These are phyloP conservation scores for Besnoitia besnoiti DNA, from an alignment of 169 alveolate species.

Conservation along the genomic window DNA sequence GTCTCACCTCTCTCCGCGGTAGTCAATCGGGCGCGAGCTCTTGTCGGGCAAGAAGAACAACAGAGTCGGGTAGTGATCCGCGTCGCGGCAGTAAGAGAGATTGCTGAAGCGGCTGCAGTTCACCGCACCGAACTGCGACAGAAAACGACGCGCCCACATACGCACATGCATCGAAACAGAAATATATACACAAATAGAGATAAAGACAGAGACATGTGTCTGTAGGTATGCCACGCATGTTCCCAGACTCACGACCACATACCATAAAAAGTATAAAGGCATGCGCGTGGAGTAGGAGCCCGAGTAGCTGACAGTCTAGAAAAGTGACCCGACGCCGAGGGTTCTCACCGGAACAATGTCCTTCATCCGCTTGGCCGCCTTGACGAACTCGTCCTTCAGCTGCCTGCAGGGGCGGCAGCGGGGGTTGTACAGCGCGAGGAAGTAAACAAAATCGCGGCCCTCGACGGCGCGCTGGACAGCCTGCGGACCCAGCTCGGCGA, in stretches of 20 bases:
- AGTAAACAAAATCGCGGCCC: background rate
- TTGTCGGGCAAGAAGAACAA: background rate
- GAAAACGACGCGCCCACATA: background rate
- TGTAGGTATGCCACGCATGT: no score
- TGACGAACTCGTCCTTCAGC: background rate
- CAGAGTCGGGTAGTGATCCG: background rate
- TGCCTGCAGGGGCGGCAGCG: constrained; percentile 13
- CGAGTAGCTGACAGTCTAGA: background rate
- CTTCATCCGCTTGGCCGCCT: background rate
- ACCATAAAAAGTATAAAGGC: no score
- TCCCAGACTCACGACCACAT: no score
- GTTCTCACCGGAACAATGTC: constrained; percentile 24
- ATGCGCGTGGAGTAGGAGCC: no score
- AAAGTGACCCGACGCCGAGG: no score
- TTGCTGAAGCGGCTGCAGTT: constrained; percentile 2
- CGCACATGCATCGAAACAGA: background rate
- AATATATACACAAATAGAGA: background rate
- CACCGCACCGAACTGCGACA: constrained; percentile 4
- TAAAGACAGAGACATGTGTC: background rate
- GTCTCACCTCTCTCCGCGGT: constrained; percentile 13
- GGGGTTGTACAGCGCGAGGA: constrained; percentile 10
- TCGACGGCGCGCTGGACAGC: background rate
- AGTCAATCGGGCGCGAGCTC: background rate
- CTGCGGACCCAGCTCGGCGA: constrained; percentile 7
- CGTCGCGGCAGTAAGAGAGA: background rate